Conservation (phyloP, 2,329 filamentous ascomycete species). For the Exophiala bonariae region DNA sequence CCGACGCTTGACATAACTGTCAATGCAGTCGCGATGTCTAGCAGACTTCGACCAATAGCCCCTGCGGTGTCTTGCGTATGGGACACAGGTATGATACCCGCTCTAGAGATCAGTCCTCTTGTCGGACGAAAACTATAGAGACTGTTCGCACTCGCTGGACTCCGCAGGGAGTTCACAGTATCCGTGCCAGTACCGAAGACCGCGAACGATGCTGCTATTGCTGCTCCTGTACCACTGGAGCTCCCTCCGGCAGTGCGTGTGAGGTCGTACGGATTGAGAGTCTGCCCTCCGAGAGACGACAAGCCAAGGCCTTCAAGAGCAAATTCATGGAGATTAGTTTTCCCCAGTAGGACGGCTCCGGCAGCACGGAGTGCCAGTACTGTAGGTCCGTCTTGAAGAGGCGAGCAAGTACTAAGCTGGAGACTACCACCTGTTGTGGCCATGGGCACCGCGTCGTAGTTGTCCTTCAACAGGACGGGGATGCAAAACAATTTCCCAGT, state of each 20-base stretch:
- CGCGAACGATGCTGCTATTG: constrained; percentile 34
- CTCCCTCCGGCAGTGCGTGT: constrained; percentile 55
- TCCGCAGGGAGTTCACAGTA: constrained; percentile 35
- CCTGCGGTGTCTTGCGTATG: constrained; percentile 28
- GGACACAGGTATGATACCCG: constrained; percentile 33
- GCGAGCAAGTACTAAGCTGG: constrained; percentile 50
- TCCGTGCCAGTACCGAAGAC: constrained; percentile 37
- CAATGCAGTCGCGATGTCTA: constrained; percentile 53
- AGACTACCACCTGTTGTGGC: constrained; percentile 59
- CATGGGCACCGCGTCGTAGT: constrained; percentile 57
- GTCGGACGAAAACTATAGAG: constrained; percentile 38
- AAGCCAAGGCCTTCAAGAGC: constrained; percentile 64
- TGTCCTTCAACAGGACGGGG: constrained; percentile 65
- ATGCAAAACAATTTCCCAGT: constrained; percentile 60
- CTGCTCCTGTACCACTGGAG: constrained; percentile 36
- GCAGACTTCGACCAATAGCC: constrained; percentile 40
- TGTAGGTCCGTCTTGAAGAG: constrained; percentile 49
- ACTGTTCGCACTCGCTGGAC: constrained; percentile 33
- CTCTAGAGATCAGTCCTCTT: constrained; percentile 30
- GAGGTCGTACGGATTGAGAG: constrained; percentile 65
- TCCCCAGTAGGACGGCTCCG: constrained; percentile 60
- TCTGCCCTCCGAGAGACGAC: constrained; percentile 64
- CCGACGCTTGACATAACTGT: constrained; percentile 56
- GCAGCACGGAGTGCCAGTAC: constrained; percentile 51
- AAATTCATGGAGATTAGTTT: constrained; percentile 63